These are phyloP conservation scores for Boletellus emodensis DNA, from an alignment of 768 basidiomycete species.

Conservation along the genomic window DNA sequence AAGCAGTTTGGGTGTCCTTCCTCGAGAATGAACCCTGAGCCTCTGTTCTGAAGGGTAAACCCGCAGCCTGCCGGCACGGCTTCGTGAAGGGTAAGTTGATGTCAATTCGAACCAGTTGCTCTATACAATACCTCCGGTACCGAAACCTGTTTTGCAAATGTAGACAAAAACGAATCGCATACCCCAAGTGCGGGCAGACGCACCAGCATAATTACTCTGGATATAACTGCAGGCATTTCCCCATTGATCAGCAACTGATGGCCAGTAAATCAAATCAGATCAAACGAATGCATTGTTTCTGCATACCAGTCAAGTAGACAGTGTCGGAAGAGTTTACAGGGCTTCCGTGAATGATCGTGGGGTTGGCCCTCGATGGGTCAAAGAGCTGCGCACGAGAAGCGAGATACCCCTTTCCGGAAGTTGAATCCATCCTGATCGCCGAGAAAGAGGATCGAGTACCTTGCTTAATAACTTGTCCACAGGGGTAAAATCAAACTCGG, in stretches of 20 bases:
- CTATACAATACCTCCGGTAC: constrained; percentile 63
- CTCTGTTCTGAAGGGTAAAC: constrained; percentile 95
- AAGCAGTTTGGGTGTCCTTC: constrained; percentile 84
- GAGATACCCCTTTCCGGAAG: constrained; percentile 69
- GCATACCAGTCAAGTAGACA: constrained; percentile 82
- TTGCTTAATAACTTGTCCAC: constrained; percentile 82
- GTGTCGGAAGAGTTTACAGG: constrained; percentile 88
- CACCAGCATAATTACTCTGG: constrained; percentile 83
- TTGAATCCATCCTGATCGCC: background rate
- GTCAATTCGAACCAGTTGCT: background rate
- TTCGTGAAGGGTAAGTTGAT: constrained; percentile 21
- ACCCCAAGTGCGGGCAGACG: constrained; percentile 12
- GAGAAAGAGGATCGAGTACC: constrained; percentile 35
- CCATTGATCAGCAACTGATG: constrained; percentile 79
- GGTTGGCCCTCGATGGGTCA: constrained; percentile 61
- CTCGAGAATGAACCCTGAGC: constrained; percentile 74
- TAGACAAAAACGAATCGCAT: background rate
- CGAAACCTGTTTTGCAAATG: constrained; percentile 57
- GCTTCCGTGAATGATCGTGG: constrained; percentile 68
- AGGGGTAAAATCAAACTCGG: constrained; percentile 71
- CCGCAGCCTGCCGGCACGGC: constrained; percentile 94
- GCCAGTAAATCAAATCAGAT: background rate
- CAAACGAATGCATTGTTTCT: background rate
- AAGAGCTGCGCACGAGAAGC: constrained; percentile 75
- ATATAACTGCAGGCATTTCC: constrained; percentile 89